phyloP scores from a whole-genome alignment of 371 early-diverging fungal genomes.

The Actinomortierella ambigua region DNA sequence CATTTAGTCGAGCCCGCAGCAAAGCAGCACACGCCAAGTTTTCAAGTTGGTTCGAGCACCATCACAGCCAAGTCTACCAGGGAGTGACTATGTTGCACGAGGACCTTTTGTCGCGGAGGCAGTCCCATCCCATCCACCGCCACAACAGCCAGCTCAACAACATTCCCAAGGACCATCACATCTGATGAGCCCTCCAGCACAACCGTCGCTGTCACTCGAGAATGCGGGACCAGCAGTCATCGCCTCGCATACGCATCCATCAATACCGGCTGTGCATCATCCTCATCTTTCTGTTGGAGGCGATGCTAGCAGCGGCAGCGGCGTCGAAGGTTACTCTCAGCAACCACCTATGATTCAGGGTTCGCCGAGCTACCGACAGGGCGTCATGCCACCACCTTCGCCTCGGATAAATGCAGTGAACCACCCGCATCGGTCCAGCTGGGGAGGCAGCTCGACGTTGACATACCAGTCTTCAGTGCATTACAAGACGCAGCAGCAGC shows the following conservation, averaged over 20 bases:
- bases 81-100: slow-evolving; percentile 23
- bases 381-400: not conserved
- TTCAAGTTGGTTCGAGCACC: slow-evolving; percentile 26
- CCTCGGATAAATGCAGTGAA: not conserved
- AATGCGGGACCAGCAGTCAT: slow-evolving; percentile 37
- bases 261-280: not conserved
- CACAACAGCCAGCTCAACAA: slow-evolving; percentile 1
- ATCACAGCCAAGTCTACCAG: slow-evolving; percentile 14
- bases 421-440: too few species aligned
- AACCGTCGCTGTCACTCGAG: slow-evolving; percentile 26
- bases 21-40: slow-evolving; percentile 23
- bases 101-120: slow-evolving; percentile 6
- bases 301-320: too few species aligned
- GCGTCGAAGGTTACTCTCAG: not conserved
- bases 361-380: not conserved
- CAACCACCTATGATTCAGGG: slow-evolving; percentile 4
- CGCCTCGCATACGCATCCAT: slow-evolving; percentile 20
- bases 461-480: too few species aligned
- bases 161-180: slow-evolving; percentile 12
- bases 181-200: slow-evolving; percentile 28
- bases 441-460: too few species aligned
- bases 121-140: not conserved
- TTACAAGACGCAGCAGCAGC: too few species aligned
- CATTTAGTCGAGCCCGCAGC: slow-evolving; percentile 18
- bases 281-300: too few species aligned